These are phyloP conservation scores for Candida tetrigidarum DNA, from an alignment of 1,139 yeast species.

Conservation along the genomic window DNA sequence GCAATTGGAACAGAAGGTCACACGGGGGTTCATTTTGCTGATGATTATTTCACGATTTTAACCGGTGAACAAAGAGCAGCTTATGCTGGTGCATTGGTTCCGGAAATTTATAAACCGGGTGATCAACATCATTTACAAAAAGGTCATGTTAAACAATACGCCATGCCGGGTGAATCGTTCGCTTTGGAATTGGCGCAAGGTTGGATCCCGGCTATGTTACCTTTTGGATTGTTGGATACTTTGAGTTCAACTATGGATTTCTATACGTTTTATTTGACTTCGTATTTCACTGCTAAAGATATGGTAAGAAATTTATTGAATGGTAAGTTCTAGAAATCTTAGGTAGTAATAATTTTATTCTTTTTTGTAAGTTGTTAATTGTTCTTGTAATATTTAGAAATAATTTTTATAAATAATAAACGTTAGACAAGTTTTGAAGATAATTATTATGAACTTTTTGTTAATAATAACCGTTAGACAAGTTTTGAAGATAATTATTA, in stretches of 20 bases:
- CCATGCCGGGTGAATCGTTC: slow-evolving; percentile 79
- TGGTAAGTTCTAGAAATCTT: slow-evolving; percentile 58
- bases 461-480: no score
- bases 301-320: slow-evolving; percentile 69
- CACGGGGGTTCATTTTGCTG: slow-evolving; percentile 93
- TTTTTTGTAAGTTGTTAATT: no score
- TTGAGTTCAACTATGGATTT: slow-evolving; percentile 81
- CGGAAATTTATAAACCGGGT: slow-evolving; percentile 78
- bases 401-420: no score
- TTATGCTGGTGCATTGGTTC: slow-evolving; percentile 57
- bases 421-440: no score
- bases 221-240: slow-evolving; percentile 89
- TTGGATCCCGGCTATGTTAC: slow-evolving; percentile 98
- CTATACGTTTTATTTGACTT: slow-evolving; percentile 68
- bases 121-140: slow-evolving; percentile 77
- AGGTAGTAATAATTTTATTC: no score
- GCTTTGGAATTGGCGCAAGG: slow-evolving; percentile 98
- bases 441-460: no score
- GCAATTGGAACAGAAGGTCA: slow-evolving; percentile 97
- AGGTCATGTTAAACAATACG: slow-evolving; percentile 81
- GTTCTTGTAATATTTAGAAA: no score
- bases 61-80: slow-evolving; percentile 81
- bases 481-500: no score
- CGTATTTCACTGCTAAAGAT: slow-evolving; percentile 72
- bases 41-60: slow-evolving; percentile 92